Evolutionary conservation across 148 eudicot species (phyloP), one percentile per base, ranked within the genome.

Genomic region (Camellia lanceoleosa): DNA sequence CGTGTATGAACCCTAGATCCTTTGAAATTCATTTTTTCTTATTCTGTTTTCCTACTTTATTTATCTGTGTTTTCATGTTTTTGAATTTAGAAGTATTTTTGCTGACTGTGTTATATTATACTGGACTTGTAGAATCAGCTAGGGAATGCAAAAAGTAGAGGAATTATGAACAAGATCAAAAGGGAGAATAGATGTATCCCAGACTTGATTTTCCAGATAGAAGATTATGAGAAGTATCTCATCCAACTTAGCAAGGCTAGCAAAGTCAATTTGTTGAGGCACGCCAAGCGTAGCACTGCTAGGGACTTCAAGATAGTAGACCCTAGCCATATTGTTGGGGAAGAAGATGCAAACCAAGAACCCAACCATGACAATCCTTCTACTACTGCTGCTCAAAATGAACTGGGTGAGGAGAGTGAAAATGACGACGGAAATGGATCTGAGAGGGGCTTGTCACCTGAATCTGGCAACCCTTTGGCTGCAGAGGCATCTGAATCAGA

Each of bases 111-210:
- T 80, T n/a, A 46, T 69, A 56, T 70, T 63, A 51, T 63, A 51
- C 54, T 59, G 70, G 71, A 49, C 10, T 74, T 83, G 76, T 83
- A 90, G 89, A 85, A 75, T 69, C 89, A 90, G 86, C 80, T 81
- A 78, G 88, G 78, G 67, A 80, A 78, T 70, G 82, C 82, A n/a
- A 86, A 67, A 49, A 80, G 76, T 42, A 89, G 66, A 86, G 89
- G 90, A 61, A 74, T 83, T 1, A 82, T 86, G 1, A 90, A 81
- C 83, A 90, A 88, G 77, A 88, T 90, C 83, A 90, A 82, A 84
- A 88, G 90, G 84, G 92, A 90, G 79, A 88, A 88, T 75, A 85
- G 80, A 83, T 90, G 92, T 87, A 85, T 90, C 65, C 92, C 92
- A 13, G 92, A 90, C 67, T 81, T 90, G 82, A 90, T 90, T 47